Percentiles rank a stretch among this genome's conserved stretches.
Conservation (phyloP, 2,329 filamentous ascomycete species). For the Calonectria honghensis region DNA sequence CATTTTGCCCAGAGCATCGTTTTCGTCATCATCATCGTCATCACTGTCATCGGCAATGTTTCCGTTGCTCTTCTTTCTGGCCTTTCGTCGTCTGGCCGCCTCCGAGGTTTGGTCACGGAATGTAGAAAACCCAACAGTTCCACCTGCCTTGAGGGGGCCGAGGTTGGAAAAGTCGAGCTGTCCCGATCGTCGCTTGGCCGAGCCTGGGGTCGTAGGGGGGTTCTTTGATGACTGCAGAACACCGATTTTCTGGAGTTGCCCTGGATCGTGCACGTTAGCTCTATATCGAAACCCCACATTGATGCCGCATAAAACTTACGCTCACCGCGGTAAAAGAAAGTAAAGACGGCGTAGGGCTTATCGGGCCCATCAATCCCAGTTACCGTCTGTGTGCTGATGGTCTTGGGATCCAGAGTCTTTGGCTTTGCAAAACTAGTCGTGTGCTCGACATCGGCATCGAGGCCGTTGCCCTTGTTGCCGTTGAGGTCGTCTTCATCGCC, state of each 20-base stretch:
- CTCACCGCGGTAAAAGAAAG: constrained; percentile 97
- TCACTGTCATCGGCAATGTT: constrained; percentile 84
- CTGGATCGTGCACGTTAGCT: constrained; percentile 67
- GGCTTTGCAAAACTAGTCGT: constrained; percentile 98
- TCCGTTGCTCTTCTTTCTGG: constrained; percentile 78
- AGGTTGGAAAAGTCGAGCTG: constrained; percentile 91
- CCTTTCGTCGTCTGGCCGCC: constrained; percentile 72
- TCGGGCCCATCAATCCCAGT: constrained; percentile 97
- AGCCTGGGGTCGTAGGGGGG: constrained; percentile 75
- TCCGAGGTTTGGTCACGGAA: constrained; percentile 84
- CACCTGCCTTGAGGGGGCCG: constrained; percentile 88
- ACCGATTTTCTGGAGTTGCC: constrained; percentile 97
- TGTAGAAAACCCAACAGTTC: constrained; percentile 91
- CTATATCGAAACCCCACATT: not conserved
- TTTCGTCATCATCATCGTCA: constrained; percentile 81
- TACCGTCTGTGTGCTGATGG: constrained; percentile 99
- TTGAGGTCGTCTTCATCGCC: constrained; percentile 83
- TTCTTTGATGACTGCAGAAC: constrained; percentile 83
- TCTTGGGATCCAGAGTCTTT: constrained; percentile 95
- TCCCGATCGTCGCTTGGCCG: constrained; percentile 85
- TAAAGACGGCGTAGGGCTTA: constrained; percentile 96
- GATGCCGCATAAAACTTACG: constrained; percentile 76
- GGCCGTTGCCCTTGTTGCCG: constrained; percentile 72
- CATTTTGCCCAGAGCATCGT: constrained; percentile 78
- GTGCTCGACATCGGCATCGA: constrained; percentile 92